These are phyloP conservation scores for Xanthoconium purpureum DNA, from an alignment of 768 basidiomycete species.

Conservation along the genomic window DNA sequence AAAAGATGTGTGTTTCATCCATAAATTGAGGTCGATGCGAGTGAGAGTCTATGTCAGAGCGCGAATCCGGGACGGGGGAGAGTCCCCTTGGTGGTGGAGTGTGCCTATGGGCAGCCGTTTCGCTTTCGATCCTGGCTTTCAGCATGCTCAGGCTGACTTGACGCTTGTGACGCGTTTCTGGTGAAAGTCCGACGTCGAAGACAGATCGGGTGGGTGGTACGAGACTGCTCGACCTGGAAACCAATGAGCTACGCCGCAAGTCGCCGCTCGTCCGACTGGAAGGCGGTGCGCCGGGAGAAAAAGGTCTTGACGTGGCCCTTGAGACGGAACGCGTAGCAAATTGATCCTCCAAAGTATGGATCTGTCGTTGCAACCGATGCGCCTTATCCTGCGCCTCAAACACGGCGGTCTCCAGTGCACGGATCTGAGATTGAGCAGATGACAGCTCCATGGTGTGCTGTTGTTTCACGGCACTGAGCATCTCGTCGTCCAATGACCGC, in stretches of 20 bases:
- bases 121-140: slow-evolving; percentile 86
- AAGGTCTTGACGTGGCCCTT: slow-evolving; percentile 41
- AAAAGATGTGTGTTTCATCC: slow-evolving; percentile 87
- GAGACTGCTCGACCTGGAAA: slow-evolving; percentile 29
- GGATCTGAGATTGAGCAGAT: slow-evolving; percentile 72
- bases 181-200: slow-evolving; percentile 66
- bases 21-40: slow-evolving; percentile 65
- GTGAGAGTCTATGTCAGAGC: slow-evolving; percentile 17
- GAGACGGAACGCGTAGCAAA: slow-evolving; percentile 45
- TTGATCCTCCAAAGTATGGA: slow-evolving; percentile 65
- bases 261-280: slow-evolving; percentile 41
- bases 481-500: slow-evolving; percentile 69
- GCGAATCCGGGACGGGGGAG: slow-evolving; percentile 46
- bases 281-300: slow-evolving; percentile 47
- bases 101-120: slow-evolving; percentile 46
- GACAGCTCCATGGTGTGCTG: slow-evolving; percentile 82
- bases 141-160: slow-evolving; percentile 85
- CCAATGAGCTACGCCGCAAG: slow-evolving; percentile 37
- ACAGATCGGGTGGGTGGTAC: slow-evolving; percentile 50
- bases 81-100: slow-evolving; percentile 55
- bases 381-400: slow-evolving; percentile 71
- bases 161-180: slow-evolving; percentile 78
- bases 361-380: slow-evolving; percentile 66
- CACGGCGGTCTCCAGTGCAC: slow-evolving; percentile 66
- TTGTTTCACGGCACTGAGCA: slow-evolving; percentile 64